Conservation (phyloP, 2,329 filamentous ascomycete species). For the Geosmithia flava region DNA sequence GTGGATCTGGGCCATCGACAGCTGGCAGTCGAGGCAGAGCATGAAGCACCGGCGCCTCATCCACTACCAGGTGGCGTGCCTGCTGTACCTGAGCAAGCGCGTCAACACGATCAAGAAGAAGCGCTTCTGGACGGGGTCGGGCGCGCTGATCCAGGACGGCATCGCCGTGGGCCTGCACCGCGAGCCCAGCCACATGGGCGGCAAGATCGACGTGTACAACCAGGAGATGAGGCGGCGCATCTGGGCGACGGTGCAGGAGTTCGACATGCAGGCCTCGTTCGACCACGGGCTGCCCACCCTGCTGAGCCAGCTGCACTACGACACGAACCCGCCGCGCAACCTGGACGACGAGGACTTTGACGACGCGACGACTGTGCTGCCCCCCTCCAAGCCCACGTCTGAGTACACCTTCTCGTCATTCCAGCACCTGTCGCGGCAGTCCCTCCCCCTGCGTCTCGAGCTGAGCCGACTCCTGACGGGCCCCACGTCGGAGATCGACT, state of each 20-base stretch:
- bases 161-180: conserved; percentile 47
- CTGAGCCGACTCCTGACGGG: conserved; percentile 44
- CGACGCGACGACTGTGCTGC: conserved; percentile 36
- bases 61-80: conserved; percentile 47
- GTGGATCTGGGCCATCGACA: conserved; percentile 43
- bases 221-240: conserved; percentile 50
- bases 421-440: conserved; percentile 43
- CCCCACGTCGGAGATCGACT: conserved; percentile 41
- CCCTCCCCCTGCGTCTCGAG: conserved; percentile 42
- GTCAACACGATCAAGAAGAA: conserved; percentile 55
- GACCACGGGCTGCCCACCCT: conserved; percentile 48
- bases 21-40: conserved; percentile 42
- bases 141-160: conserved; percentile 42
- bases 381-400: conserved; percentile 33
- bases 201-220: conserved; percentile 44
- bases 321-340: conserved; percentile 42
- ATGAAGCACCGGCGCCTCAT: conserved; percentile 49
- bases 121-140: conserved; percentile 47
- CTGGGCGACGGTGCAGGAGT: conserved; percentile 49
- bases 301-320: conserved; percentile 42
- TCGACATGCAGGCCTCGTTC: conserved; percentile 49
- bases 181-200: conserved; percentile 41
- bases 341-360: conserved; percentile 46
- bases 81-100: conserved; percentile 48
- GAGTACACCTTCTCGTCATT: conserved; percentile 49